Evolutionary conservation across 768 basidiomycete species (phyloP), one percentile per base, ranked within the genome.

Genomic region (Leccinellum albellum): DNA sequence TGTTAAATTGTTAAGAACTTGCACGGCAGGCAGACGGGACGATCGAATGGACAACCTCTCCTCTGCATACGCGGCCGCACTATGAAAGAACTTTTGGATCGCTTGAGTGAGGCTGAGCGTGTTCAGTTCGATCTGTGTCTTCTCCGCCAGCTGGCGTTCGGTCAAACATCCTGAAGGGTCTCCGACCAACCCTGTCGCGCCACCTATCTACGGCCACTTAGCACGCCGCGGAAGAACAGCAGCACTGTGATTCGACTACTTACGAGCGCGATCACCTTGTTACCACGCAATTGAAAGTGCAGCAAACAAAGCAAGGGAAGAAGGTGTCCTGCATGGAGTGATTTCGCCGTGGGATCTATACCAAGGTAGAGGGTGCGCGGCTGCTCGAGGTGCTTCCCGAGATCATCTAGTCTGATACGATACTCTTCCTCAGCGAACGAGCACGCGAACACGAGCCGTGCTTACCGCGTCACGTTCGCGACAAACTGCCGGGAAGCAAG

Each of bases 151-250:
- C 53, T 85, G 81, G 21, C 97, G 85, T 72, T 97, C 96, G 0
- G 83, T 83, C 5, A 81, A 79, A 33, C 95, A 82, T 2, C 97
- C 96, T 4, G 95, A 96, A 8, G 97, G 97, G 68, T 99, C 97
- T 6, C 97, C 97, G 46, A 99, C 87, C n/a, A 89, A 85, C 9
- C 94, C 97, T 0, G 96, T 98, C 9, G 94, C 95, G 1, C 94
- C 94, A 31, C 97, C 96, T 69, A 98, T 89, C 96, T 98, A 66
- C 31, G 32, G 12, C 13, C n/a, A 37, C 50, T 24, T 6, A 50
- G 40, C 2, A 42, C 10, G 54, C 60, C 50, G 53, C 28, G 47
- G 5, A 49, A 52, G 29, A 37, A 21, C 13, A 49, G 5, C 40
- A 42, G 40, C 17, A 3, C 17, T 4, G 14, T 23, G 37, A 10